A percentile compares a stretch with the other conserved stretches of the same genome.
Conservation (phyloP, 805 yeast species). For the Isabelozyma gotoi region DNA sequence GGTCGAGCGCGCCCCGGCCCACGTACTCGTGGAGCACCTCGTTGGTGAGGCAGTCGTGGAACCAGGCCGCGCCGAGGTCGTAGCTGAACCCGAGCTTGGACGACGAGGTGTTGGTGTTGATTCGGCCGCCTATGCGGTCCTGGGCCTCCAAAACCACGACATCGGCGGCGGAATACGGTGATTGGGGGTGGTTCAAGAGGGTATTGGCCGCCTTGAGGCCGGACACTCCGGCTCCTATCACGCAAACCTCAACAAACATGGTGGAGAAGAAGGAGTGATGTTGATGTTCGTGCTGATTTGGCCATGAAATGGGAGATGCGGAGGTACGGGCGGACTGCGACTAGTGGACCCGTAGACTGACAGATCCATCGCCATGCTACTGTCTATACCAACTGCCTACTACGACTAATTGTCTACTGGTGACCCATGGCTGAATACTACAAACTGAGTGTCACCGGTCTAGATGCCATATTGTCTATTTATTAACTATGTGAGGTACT, state of each 20-base stretch:
- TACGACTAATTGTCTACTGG: no score
- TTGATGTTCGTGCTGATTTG: no score
- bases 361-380: no score
- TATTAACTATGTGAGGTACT: no score
- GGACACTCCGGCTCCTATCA: conserved; percentile 79
- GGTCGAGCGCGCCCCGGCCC: conserved; percentile 13
- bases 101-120: conserved; percentile 45
- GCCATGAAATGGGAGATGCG: no score
- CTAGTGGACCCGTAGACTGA: no score
- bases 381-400: no score
- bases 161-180: conserved; percentile 33
- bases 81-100: conserved; percentile 36
- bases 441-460: no score
- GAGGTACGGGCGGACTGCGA: no score
- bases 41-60: conserved; percentile 77
- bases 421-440: no score
- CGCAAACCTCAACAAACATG: conserved; percentile 39
- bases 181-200: conserved; percentile 11
- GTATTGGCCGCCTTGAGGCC: conserved; percentile 69
- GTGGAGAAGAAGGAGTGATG: not conserved
- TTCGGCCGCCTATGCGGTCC: conserved; percentile 67
- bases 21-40: conserved; percentile 45
- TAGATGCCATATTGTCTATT: no score
- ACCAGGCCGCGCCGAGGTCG: conserved; percentile 93
- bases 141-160: conserved; percentile 66